Percentiles rank a stretch among this genome's conserved stretches.
Conservation (phyloP, 768 basidiomycete genomes). For the Obba rivulosa region DNA sequence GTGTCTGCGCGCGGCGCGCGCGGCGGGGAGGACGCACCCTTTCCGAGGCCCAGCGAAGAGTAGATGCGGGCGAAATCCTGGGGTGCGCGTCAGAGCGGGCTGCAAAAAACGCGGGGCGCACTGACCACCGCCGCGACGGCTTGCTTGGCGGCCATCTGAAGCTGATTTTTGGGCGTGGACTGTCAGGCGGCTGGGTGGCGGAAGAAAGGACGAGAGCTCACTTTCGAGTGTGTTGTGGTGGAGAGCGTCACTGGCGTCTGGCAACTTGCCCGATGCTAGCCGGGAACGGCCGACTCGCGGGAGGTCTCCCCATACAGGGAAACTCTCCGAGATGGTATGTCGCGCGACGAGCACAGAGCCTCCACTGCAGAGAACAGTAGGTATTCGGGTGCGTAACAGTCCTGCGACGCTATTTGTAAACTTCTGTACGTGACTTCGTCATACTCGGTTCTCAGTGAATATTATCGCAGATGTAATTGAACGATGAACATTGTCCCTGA, state of each 20-base stretch:
- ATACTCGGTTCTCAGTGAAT: too few relatives aligned
- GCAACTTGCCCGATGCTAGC: not conserved
- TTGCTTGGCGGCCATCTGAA: slow-evolving; percentile 67
- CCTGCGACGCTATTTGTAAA: too few relatives aligned
- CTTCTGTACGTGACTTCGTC: too few relatives aligned
- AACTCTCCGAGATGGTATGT: too few relatives aligned
- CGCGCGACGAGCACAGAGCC: too few relatives aligned
- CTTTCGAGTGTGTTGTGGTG: not conserved
- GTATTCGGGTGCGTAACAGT: too few relatives aligned
- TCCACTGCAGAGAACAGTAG: too few relatives aligned
- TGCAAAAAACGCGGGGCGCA: slow-evolving; percentile 7
- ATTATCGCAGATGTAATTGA: too few relatives aligned
- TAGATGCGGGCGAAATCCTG: slow-evolving; percentile 86
- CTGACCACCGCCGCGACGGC: slow-evolving; percentile 55
- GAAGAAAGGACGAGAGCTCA: not conserved
- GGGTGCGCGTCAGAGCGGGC: slow-evolving; percentile 8
- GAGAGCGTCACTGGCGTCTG: not conserved
- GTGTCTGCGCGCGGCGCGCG: too few relatives aligned
- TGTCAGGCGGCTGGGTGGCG: not conserved
- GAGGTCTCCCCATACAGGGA: not conserved
- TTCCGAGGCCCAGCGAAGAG: slow-evolving; percentile 76
- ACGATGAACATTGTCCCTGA: too few relatives aligned
- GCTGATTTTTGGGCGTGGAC: slow-evolving; percentile 1
- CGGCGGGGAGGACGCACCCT: slow-evolving; percentile 52
- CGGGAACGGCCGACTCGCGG: not conserved